These are phyloP conservation scores for Fusarium gaditjirri DNA, from an alignment of 2,329 filamentous ascomycete species.

Conservation along the genomic window DNA sequence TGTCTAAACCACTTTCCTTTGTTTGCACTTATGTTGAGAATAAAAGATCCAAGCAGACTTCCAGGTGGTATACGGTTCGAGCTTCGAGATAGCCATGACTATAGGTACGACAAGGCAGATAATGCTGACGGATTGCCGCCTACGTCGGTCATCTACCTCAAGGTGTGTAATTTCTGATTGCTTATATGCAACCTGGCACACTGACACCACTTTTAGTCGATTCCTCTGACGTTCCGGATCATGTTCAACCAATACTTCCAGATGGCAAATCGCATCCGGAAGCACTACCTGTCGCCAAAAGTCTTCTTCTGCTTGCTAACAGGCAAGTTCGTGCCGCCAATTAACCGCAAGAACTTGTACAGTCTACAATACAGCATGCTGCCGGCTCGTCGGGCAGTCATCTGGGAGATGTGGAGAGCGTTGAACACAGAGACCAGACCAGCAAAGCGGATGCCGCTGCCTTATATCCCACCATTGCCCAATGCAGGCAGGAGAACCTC, in stretches of 20 bases:
- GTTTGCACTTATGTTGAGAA: conserved; percentile 93
- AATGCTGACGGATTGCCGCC: conserved; percentile 63
- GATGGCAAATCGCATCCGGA: conserved; percentile 88
- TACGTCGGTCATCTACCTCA: conserved; percentile 86
- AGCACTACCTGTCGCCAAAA: conserved; percentile 91
- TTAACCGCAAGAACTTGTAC: conserved; percentile 94
- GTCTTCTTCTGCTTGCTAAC: conserved; percentile 90
- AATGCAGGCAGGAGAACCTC: conserved; percentile 47
- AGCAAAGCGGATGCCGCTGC: conserved; percentile 56
- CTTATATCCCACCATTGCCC: conserved; percentile 48
- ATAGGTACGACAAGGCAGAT: conserved; percentile 54
- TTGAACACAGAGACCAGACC: conserved; percentile 64
- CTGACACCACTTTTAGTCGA: conserved; percentile 66
- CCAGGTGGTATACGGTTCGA: conserved; percentile 91
- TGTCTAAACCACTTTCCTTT: conserved; percentile 97
- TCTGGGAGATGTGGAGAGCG: conserved; percentile 86
- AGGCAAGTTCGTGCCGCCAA: conserved; percentile 92
- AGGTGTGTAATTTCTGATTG: conserved; percentile 62
- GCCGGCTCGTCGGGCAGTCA: conserved; percentile 80
- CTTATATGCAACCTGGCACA: not conserved
- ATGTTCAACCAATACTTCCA: conserved; percentile 99
- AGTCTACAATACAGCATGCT: conserved; percentile 98
- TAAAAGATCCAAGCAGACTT: conserved; percentile 91
- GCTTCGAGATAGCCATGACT: conserved; percentile 76
- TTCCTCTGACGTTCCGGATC: conserved; percentile 87